Evolutionary conservation across 2,329 filamentous ascomycete genomes (phyloP).

Genomic region (Thermothelomyces thermophilus): DNA sequence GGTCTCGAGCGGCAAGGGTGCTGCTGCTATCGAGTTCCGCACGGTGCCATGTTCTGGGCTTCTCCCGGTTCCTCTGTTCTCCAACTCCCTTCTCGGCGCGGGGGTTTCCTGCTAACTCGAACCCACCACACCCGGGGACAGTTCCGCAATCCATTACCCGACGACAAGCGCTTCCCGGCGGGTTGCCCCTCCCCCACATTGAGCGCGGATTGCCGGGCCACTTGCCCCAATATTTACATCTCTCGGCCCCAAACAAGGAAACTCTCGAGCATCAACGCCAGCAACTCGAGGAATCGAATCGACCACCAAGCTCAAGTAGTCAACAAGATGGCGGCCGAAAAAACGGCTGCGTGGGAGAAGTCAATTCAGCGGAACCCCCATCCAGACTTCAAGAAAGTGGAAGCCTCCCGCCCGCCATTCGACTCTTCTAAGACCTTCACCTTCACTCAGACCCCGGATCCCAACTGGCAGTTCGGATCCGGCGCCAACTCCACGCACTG

Average conservation of each 20-base stretch:
- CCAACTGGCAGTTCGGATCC: conserved; percentile 58
- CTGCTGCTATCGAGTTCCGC: too few species aligned
- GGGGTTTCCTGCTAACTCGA: background rate
- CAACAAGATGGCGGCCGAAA: conserved; percentile 23
- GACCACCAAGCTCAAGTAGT: background rate
- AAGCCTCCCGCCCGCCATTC: conserved; percentile 59
- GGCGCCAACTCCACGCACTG: conserved; percentile 49
- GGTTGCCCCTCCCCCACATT: conserved; percentile 17
- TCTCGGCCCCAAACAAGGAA: background rate
- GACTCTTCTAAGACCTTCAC: conserved; percentile 41
- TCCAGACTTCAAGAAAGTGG: conserved; percentile 67
- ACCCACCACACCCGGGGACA: background rate
- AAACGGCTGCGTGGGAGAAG: conserved; percentile 19
- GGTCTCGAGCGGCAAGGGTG: too few species aligned
- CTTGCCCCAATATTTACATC: conserved; percentile 11
- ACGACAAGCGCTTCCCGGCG: conserved; percentile 18
- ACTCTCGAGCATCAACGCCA: background rate
- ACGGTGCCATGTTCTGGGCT: background rate
- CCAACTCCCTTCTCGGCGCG: too few species aligned
- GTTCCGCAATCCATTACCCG: conserved; percentile 24
- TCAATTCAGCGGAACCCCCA: conserved; percentile 59
- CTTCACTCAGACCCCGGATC: conserved; percentile 57
- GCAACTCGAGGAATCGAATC: background rate
- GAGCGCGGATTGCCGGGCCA: background rate
- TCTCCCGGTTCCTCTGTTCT: too few species aligned